phyloP scores from a whole-genome alignment of 169 alveolate genomes.

The Plasmodium chabaudi region DNA sequence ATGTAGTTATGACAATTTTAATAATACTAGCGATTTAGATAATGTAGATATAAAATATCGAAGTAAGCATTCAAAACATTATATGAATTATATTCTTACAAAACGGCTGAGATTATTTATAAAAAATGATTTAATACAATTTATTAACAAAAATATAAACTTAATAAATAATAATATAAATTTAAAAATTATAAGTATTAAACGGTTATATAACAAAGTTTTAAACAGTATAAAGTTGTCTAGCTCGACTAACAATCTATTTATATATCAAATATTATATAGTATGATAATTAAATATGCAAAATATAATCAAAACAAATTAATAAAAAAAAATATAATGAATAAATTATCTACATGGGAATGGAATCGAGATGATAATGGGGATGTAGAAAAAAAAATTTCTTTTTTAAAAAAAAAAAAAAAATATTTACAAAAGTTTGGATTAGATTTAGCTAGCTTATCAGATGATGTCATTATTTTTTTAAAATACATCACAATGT shows the following conservation, averaged over 20 bases:
- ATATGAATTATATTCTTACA: conserved; percentile 8
- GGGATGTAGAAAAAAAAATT: conserved; percentile 24
- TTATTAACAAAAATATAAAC: conserved; percentile 35
- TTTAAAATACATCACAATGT: conserved; percentile 17
- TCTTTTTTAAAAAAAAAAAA: conserved; percentile 19
- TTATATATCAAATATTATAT: conserved; percentile 25
- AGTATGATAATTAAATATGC: conserved; percentile 29
- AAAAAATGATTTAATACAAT: conserved; percentile 66
- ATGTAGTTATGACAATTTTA: conserved; percentile 39
- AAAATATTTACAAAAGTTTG: conserved; percentile 33
- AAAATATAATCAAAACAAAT: conserved; percentile 21
- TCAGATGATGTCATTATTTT: conserved; percentile 11
- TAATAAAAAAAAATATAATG: conserved; percentile 13
- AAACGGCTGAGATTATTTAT: conserved; percentile 28
- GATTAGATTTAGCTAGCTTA: conserved; percentile 6
- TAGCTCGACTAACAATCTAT: background rate
- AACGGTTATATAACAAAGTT: conserved; percentile 4
- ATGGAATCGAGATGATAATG: background rate
- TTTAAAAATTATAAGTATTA: conserved; percentile 34
- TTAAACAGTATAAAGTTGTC: background rate
- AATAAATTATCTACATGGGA: background rate
- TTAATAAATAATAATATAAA: background rate
- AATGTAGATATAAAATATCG: background rate
- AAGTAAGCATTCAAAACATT: background rate
- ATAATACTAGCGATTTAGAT: background rate